Evolutionary conservation across 2,329 filamentous ascomycete species (phyloP).

Genomic region (Taxawa tesnikishii): DNA sequence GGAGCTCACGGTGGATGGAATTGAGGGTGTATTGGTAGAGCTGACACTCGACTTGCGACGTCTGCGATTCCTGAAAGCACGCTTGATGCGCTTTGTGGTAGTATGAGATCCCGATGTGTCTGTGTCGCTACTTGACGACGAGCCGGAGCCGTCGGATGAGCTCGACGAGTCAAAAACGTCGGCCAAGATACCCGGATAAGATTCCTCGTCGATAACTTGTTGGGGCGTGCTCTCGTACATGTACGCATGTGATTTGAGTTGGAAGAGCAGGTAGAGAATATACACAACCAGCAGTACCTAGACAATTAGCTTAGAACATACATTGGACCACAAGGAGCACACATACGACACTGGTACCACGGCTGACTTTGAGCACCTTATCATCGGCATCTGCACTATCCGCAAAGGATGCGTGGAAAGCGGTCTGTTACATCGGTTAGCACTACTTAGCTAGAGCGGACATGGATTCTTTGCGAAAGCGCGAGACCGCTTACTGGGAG

Average conservation of each 20-base stretch:
- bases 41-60: constrained; percentile 66
- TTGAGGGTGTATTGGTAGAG: constrained; percentile 48
- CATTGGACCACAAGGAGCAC: too few relatives aligned
- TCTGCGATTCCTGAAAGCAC: constrained; percentile 57
- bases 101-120: constrained; percentile 59
- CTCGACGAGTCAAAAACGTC: constrained; percentile 66
- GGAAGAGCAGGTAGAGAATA: constrained; percentile 72
- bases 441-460: too few relatives aligned
- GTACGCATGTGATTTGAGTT: constrained; percentile 83
- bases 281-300: constrained; percentile 73
- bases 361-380: constrained; percentile 71
- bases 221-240: constrained; percentile 89
- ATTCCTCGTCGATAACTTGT: constrained; percentile 83
- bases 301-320: too few relatives aligned
- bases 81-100: constrained; percentile 62
- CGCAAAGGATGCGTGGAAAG: constrained; percentile 78
- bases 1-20: constrained; percentile 31
- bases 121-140: constrained; percentile 44
- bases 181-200: constrained; percentile 70
- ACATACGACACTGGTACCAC: constrained; percentile 83
- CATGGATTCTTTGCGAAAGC: not conserved
- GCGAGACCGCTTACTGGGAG: too few relatives aligned
- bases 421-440: too few relatives aligned
- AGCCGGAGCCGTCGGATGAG: constrained; percentile 39
- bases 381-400: constrained; percentile 44